These are phyloP conservation scores for Sonneratia alba DNA, from an alignment of 345 rosid genomes.

Conservation along the genomic window DNA sequence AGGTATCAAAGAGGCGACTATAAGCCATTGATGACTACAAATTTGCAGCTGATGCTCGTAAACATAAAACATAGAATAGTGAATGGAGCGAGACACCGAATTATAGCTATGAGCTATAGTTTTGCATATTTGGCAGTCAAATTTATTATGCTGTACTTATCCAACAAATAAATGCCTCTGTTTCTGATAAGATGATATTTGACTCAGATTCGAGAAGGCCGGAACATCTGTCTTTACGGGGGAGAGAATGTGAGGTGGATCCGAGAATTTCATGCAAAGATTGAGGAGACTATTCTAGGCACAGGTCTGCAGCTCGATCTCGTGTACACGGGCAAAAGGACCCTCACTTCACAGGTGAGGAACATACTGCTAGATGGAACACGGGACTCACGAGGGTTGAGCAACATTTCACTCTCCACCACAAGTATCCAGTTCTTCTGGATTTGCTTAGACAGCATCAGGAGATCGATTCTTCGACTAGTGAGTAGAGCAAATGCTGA, in stretches of 20 bases:
- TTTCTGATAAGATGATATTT: constrained; percentile 5
- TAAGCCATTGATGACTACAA: too few species aligned
- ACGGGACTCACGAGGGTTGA: constrained; percentile 18
- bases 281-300: constrained; percentile 18
- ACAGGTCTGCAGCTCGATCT: constrained; percentile 41
- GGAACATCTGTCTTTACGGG: constrained; percentile 53
- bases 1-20: too few species aligned
- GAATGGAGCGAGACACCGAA: too few species aligned
- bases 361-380: constrained; percentile 15
- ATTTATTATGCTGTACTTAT: not conserved
- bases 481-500: constrained; percentile 21
- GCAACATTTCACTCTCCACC: constrained; percentile 18
- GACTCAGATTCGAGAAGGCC: constrained; percentile 54
- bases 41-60: too few species aligned
- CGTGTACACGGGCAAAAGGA: constrained; percentile 38
- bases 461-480: constrained; percentile 34
- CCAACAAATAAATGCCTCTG: not conserved
- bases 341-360: constrained; percentile 19
- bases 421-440: constrained; percentile 48
- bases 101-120: not conserved
- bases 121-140: not conserved
- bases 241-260: constrained; percentile 44
- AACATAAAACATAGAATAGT: too few species aligned
- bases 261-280: constrained; percentile 28
- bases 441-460: constrained; percentile 57